Evolutionary conservation across 208 protist genomes (phyloP), one percentile per base, ranked within the genome.

Genomic region (Trypanosoma boissoni): DNA sequence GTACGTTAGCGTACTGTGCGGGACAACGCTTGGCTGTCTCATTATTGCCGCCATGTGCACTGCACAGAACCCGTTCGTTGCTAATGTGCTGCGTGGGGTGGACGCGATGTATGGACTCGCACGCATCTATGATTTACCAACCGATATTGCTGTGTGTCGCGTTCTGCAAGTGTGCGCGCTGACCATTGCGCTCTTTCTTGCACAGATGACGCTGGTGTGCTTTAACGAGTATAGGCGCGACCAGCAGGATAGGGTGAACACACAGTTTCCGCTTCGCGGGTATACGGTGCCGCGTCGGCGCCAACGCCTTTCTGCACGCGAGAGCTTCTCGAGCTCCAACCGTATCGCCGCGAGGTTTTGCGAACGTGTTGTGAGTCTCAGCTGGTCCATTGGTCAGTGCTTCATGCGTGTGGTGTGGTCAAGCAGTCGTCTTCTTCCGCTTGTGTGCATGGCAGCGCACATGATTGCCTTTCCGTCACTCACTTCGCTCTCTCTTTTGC

Each of bases 401-500:
- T 16, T 68, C 2, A 34, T 68, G 42, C 43, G 37, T 29, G 12
- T 27, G 18, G 32, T 71, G 29, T 27, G 50, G 42, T 24, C 49
- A 21, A 24, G 55, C 34, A 39, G 48, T 16, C 46, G 53, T 20
- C n/a, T 71, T n/a, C 0, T 60, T 7, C 64, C 64, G 42, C 34
- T 71, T 21, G 20, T 29, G 3, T 24, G 53, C 7, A 61, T 71
- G 64, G 64, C 57, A 29, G 48, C 39, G 12, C 56, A 63, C 46
- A 61, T 71, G 55, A 51, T 58, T 26, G 49, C 21, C 3, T 71
- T 71, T 43, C 64, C 64, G 0, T 58, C 32, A 2, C 12, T 71
- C 14, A 37, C 43, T 27, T 58, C 64, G 24, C 23, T 71, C 8
- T 42, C 48, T 31, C 21, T 71, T 24, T 31, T 71, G n/a, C 64